These are phyloP conservation scores for Aspergillus felis DNA, from an alignment of 2,329 filamentous ascomycete species.

Conservation along the genomic window DNA sequence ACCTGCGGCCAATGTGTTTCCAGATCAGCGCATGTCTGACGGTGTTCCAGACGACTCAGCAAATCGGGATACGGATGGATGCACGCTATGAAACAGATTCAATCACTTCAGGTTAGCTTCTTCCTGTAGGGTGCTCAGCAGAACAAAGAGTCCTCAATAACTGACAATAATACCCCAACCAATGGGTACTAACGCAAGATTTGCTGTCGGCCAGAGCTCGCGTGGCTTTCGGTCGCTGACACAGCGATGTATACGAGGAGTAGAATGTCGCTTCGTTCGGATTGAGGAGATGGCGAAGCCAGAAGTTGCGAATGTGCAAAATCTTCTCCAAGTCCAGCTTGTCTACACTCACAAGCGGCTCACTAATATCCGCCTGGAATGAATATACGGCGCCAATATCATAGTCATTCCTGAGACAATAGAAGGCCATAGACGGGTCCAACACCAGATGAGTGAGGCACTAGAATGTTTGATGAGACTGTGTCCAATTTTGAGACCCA, in stretches of 20 bases:
- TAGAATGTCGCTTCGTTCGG: conserved; percentile 23
- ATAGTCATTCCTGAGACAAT: conserved; percentile 28
- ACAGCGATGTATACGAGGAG: conserved; percentile 18
- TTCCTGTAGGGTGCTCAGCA: not conserved
- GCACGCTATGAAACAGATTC: conserved; percentile 24
- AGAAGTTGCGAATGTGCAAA: conserved; percentile 42
- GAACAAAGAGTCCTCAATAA: not conserved
- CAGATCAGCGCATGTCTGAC: conserved; percentile 35
- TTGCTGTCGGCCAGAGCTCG: conserved; percentile 6
- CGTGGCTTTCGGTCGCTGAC: conserved; percentile 18
- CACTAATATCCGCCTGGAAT: conserved; percentile 1
- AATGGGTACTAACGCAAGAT: conserved; percentile 14
- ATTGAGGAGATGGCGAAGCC: conserved; percentile 38
- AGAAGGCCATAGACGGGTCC: conserved; percentile 19
- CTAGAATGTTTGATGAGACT: conserved; percentile 2
- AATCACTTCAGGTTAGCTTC: conserved; percentile 2
- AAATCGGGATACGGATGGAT: conserved; percentile 32
- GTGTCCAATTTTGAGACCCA: not conserved
- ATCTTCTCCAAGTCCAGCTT: conserved; percentile 27
- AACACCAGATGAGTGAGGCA: conserved; percentile 34
- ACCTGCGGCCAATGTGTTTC: conserved; percentile 18
- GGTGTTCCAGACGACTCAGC: conserved; percentile 19
- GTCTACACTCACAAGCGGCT: conserved; percentile 14
- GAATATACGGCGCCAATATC: conserved; percentile 29
- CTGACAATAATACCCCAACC: conserved; percentile 37